phyloP scores from a whole-genome alignment of 1,284 basidiomycete species.

The Takashimella tepidaria region DNA sequence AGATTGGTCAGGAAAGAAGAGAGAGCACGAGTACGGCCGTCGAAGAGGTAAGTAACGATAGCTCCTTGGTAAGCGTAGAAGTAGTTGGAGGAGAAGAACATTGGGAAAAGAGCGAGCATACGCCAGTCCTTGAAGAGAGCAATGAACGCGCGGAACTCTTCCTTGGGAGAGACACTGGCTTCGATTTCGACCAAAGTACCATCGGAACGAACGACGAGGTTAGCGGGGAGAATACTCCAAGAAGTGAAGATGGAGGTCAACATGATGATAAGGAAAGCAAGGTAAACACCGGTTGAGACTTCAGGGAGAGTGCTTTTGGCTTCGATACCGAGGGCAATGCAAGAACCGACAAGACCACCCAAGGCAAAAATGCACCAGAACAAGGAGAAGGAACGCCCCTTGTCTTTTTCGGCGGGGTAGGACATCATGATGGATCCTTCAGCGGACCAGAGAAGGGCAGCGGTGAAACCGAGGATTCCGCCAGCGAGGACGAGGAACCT shows the following conservation, averaged over 20 bases:
- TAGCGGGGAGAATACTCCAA: constrained; percentile 37
- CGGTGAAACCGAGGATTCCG: constrained; percentile 48
- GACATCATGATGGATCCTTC: constrained; percentile 52
- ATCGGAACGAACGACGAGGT: constrained; percentile 34
- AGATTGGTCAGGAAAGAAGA: constrained; percentile 30
- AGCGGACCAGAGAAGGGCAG: constrained; percentile 37
- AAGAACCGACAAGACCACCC: constrained; percentile 49
- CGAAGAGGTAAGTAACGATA: constrained; percentile 33
- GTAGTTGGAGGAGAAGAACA: constrained; percentile 40
- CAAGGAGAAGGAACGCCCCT: constrained; percentile 48
- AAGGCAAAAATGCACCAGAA: constrained; percentile 52
- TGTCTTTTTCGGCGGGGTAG: constrained; percentile 49
- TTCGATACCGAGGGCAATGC: constrained; percentile 48
- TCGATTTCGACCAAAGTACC: constrained; percentile 35
- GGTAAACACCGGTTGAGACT: constrained; percentile 38
- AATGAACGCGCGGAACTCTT: constrained; percentile 29
- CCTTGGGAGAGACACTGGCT: constrained; percentile 13
- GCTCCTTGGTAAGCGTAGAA: constrained; percentile 40
- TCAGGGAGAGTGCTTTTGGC: constrained; percentile 23
- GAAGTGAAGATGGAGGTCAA: constrained; percentile 25
- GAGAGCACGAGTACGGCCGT: constrained; percentile 37
- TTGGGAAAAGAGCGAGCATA: constrained; percentile 35
- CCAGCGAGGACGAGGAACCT: constrained; percentile 50
- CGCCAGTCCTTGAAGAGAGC: constrained; percentile 35
- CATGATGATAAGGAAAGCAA: constrained; percentile 46